phyloP scores from a whole-genome alignment of 148 eudicot species.

The Rhododendron ferrugineum region DNA sequence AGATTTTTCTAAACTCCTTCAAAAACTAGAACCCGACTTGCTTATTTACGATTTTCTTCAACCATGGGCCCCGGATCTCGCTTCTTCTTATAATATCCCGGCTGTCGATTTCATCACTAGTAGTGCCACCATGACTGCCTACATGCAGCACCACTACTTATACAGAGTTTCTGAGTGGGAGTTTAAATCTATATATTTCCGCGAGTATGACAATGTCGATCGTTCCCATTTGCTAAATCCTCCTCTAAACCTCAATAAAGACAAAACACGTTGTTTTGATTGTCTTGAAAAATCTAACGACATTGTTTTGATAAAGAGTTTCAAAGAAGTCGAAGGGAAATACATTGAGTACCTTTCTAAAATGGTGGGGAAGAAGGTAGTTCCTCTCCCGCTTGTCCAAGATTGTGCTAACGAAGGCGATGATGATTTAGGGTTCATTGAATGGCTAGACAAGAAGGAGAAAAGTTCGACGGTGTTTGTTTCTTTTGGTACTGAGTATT shows the following conservation, averaged over 20 bases:
- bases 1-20: background rate
- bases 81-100: background rate
- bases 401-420: background rate
- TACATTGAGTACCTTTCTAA: background rate
- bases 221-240: background rate
- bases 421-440: background rate
- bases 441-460: constrained; percentile 12
- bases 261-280: background rate
- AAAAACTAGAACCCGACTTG: constrained; percentile 3
- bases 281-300: background rate
- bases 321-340: constrained; percentile 9
- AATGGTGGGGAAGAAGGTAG: constrained; percentile 10
- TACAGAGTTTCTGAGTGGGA: background rate
- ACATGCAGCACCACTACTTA: constrained; percentile 3
- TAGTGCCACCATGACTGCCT: constrained; percentile 11
- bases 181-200: background rate
- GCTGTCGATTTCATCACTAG: constrained; percentile 5
- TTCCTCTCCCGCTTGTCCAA: constrained; percentile 17
- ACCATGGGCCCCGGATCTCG: constrained; percentile 3
- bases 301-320: constrained; percentile 8
- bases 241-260: background rate
- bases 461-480: background rate
- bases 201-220: background rate
- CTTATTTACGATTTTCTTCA: constrained; percentile 7
- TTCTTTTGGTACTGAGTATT: constrained; percentile 6